These are phyloP conservation scores for Hyaloscypha bicolor DNA, from an alignment of 495 filamentous ascomycete species.

Conservation along the genomic window DNA sequence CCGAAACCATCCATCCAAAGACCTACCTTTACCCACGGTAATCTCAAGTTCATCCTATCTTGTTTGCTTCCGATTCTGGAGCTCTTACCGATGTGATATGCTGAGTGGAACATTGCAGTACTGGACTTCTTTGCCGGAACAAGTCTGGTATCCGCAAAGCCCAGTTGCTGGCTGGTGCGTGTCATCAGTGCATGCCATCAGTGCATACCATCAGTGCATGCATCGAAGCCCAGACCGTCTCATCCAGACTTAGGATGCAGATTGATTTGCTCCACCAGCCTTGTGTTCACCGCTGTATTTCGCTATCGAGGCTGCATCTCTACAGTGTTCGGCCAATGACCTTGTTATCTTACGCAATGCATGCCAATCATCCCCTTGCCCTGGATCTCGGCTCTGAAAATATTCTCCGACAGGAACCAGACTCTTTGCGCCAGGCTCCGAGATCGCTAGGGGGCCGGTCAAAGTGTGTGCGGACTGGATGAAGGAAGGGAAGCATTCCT, in stretches of 20 bases:
- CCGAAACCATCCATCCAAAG: background rate
- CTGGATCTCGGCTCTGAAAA: background rate
- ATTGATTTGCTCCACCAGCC: background rate
- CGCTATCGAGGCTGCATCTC: constrained; percentile 1
- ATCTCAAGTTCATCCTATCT: background rate
- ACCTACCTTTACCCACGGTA: background rate
- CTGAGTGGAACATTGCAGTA: background rate
- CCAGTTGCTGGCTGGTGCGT: background rate
- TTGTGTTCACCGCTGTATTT: constrained; percentile 3
- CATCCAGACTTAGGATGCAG: constrained; percentile 4
- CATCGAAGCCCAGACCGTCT: background rate
- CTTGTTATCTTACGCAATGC: background rate
- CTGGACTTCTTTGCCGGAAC: background rate
- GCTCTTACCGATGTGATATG: background rate
- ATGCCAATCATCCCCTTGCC: background rate
- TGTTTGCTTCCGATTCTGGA: background rate
- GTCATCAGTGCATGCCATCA: background rate
- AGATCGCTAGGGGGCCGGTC: background rate
- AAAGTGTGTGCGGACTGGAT: background rate
- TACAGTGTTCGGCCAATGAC: background rate
- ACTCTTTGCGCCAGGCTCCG: constrained; percentile 11
- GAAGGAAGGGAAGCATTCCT: background rate
- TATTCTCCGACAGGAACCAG: constrained; percentile 1
- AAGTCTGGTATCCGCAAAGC: background rate
- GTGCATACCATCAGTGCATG: background rate